Evolutionary conservation across 352 stramenopile species (phyloP).

Genomic region (Paralagenidium karlingii): DNA sequence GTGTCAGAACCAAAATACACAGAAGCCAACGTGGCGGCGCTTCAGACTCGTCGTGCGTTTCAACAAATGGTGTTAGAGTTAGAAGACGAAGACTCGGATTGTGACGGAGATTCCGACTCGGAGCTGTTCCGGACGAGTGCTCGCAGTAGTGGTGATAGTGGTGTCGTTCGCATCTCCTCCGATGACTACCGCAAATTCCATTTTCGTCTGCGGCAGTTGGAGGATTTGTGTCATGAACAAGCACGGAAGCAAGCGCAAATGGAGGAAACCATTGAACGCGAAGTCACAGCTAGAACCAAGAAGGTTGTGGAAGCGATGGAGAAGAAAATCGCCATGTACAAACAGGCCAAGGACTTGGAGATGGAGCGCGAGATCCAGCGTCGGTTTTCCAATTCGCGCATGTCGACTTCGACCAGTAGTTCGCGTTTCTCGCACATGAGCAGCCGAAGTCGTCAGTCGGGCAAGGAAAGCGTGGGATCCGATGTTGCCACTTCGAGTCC

Average conservation of each 20-base stretch:
- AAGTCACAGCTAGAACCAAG: constrained; percentile 46
- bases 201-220: constrained; percentile 62
- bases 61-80: constrained; percentile 79
- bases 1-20: constrained; percentile 26
- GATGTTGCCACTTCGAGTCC: no score
- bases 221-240: constrained; percentile 62
- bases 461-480: no score
- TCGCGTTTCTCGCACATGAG: neutral
- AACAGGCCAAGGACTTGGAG: constrained; percentile 71
- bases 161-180: constrained; percentile 36
- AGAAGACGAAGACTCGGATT: constrained; percentile 54
- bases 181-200: constrained; percentile 80
- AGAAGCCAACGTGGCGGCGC: constrained; percentile 43
- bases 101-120: constrained; percentile 47
- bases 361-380: constrained; percentile 67
- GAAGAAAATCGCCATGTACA: constrained; percentile 79
- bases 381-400: constrained; percentile 7
- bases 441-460: no score
- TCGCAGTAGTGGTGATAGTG: constrained; percentile 4
- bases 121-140: constrained; percentile 9
- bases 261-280: constrained; percentile 64
- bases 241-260: constrained; percentile 53
- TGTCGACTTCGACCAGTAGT: neutral
- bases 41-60: constrained; percentile 69
- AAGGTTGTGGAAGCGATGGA: constrained; percentile 67